These are phyloP conservation scores for Ceratocystis lukuohia DNA, from an alignment of 2,329 filamentous ascomycete genomes.

Conservation along the genomic window DNA sequence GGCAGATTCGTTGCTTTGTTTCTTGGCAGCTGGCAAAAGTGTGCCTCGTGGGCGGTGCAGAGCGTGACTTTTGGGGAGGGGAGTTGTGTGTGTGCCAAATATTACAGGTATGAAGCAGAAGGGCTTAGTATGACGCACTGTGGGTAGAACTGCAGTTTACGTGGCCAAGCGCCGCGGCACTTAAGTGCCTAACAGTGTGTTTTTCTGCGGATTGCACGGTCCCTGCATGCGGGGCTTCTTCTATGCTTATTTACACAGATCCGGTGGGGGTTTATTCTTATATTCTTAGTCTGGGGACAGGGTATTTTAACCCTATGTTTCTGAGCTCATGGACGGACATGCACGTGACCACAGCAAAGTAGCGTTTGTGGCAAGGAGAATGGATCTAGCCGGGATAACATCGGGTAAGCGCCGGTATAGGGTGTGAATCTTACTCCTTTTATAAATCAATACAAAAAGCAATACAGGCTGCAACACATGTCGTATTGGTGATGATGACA, in stretches of 20 bases:
- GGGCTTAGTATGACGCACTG: background rate
- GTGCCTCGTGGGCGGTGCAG: conserved; percentile 12
- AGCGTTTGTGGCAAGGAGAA: no score
- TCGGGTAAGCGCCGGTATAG: no score
- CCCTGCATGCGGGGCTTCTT: background rate
- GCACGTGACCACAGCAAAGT: no score
- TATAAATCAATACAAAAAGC: background rate
- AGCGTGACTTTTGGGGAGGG: background rate
- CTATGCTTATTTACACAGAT: background rate
- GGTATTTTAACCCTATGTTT: no score
- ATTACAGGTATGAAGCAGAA: background rate
- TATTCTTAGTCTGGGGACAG: background rate
- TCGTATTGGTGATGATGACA: background rate
- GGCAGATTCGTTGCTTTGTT: background rate
- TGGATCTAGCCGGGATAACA: no score
- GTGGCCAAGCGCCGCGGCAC: no score
- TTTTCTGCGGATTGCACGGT: background rate
- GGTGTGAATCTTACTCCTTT: background rate
- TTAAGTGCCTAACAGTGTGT: background rate
- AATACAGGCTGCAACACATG: background rate
- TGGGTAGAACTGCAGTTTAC: background rate
- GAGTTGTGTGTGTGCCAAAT: background rate
- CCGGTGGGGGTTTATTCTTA: background rate
- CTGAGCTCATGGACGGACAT: no score
- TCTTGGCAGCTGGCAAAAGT: background rate